Conservation (phyloP, 192 early-diverging fungal species). For the Coemansia sp. region DNA sequence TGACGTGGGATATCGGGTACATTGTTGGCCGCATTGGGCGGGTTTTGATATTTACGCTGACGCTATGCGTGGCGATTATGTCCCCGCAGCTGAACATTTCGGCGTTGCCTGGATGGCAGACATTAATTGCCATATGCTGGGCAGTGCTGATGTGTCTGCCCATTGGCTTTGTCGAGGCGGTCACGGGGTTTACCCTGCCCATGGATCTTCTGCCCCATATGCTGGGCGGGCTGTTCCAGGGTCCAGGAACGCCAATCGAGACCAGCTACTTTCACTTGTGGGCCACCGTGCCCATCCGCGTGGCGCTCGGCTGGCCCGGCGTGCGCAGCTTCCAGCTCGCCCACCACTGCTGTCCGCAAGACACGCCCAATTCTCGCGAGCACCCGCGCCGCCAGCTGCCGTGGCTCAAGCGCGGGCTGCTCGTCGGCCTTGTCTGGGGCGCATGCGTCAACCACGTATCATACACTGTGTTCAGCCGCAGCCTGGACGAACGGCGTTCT, state of each 20-base stretch:
- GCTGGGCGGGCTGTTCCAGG: constrained; percentile 43
- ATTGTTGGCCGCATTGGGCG: constrained; percentile 26
- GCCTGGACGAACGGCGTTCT: constrained; percentile 5
- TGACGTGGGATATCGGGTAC: constrained; percentile 21
- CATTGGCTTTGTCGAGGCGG: constrained; percentile 47
- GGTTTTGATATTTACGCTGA: constrained; percentile 30
- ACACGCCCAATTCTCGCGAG: too few species aligned
- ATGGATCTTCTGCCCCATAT: constrained; percentile 52
- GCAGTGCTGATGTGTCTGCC: constrained; percentile 35
- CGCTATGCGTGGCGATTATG: constrained; percentile 36
- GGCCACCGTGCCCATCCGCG: constrained; percentile 47
- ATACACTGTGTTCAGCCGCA: constrained; percentile 23
- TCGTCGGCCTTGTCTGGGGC: constrained; percentile 44
- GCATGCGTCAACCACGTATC: constrained; percentile 47
- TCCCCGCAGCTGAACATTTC: constrained; percentile 44
- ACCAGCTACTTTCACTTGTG: constrained; percentile 52
- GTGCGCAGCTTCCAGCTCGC: constrained; percentile 50
- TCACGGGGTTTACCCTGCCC: constrained; percentile 45
- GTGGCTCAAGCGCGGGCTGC: constrained; percentile 44
- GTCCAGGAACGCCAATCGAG: constrained; percentile 44
- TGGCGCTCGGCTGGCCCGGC: constrained; percentile 48
- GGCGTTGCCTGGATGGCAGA: constrained; percentile 46
- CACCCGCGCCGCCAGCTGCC: constrained; percentile 15
- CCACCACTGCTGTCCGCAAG: constrained; percentile 25
- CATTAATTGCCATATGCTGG: constrained; percentile 38